Evolutionary conservation across 495 filamentous ascomycete species (phyloP), one percentile per base, ranked within the genome.

Genomic region (Tetracladium setigerum): DNA sequence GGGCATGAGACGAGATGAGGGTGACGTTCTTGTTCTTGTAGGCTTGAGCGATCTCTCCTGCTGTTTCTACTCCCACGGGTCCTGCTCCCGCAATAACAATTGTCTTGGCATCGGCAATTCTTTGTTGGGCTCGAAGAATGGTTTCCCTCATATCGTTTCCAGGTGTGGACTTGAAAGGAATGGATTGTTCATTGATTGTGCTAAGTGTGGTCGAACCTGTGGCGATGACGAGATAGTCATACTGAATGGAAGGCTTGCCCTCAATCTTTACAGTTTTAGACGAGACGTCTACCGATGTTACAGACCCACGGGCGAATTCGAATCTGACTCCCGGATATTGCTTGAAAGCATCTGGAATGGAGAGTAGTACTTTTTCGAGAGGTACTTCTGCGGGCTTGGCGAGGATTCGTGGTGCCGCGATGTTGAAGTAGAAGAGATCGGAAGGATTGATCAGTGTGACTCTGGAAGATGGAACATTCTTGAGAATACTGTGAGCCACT

Each of bases 51-150:
- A 76, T 41, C 55, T 76, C 72, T 27, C 69, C 72, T 0, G 70
- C 68, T 2, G 67, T 38, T 35, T 76, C 72, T 24, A 82, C 69
- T 7, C 73, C 77, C 14, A 76, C 61, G 4, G 79, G 78, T 0
- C 78, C 79, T 2, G 66, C 77, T 30, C 79, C 79, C 7, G 57
- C 71, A 37, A 76, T 66, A 3, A 71, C 62, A 32, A 79, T 66
- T 15, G 55, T 63, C 39, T 67, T 68, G 12, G 72, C 74, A 1
- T n/a, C 37, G 1, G 55, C 36, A 43, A 76, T 64, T 7, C 44
- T 22, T 15, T 63, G 43, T 50, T 74, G 74, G 17, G 70, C 61
- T 7, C 51, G 38, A 22, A 61, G 40, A 39, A 73, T 58, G 10
- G 59, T 32, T 18, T 58, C 19, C 16, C 58, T 38, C 8, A 62